Conservation (phyloP, 2,329 filamentous ascomycete genomes). For the Aspergillus hortae region DNA sequence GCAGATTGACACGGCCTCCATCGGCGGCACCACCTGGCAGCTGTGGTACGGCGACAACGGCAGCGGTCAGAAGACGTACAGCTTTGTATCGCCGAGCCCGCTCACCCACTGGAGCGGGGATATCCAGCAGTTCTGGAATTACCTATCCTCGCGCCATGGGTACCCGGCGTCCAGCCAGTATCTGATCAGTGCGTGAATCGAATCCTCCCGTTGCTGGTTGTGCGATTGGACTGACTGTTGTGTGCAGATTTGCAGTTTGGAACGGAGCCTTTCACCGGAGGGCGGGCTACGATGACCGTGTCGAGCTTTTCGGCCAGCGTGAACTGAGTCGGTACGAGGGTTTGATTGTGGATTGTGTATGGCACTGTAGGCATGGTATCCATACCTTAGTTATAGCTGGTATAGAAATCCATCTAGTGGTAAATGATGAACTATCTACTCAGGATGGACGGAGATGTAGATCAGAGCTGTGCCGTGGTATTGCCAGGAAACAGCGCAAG, state of each 20-base stretch:
- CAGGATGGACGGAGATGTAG: no score
- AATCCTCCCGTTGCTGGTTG: background rate
- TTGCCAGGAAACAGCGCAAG: no score
- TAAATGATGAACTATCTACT: no score
- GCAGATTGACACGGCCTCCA: slow-evolving; percentile 48
- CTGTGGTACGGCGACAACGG: slow-evolving; percentile 57
- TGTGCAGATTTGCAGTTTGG: slow-evolving; percentile 39
- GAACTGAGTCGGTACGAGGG: no score
- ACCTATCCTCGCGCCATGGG: slow-evolving; percentile 49
- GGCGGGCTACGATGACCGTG: slow-evolving; percentile 36
- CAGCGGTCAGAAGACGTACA: slow-evolving; percentile 50
- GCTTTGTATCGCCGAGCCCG: slow-evolving; percentile 47
- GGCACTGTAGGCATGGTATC: no score
- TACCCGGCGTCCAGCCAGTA: slow-evolving; percentile 47
- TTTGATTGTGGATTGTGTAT: no score
- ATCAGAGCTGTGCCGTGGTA: no score
- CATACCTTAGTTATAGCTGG: no score
- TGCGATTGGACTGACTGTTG: background rate
- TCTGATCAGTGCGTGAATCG: slow-evolving; percentile 40
- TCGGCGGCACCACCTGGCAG: slow-evolving; percentile 52
- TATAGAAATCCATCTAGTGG: no score
- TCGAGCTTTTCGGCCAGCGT: background rate
- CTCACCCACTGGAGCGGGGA: slow-evolving; percentile 54
- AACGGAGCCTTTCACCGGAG: slow-evolving; percentile 56
- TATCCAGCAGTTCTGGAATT: slow-evolving; percentile 53